phyloP scores from a whole-genome alignment of 805 yeast genomes.

The Candida yuanshanica region DNA sequence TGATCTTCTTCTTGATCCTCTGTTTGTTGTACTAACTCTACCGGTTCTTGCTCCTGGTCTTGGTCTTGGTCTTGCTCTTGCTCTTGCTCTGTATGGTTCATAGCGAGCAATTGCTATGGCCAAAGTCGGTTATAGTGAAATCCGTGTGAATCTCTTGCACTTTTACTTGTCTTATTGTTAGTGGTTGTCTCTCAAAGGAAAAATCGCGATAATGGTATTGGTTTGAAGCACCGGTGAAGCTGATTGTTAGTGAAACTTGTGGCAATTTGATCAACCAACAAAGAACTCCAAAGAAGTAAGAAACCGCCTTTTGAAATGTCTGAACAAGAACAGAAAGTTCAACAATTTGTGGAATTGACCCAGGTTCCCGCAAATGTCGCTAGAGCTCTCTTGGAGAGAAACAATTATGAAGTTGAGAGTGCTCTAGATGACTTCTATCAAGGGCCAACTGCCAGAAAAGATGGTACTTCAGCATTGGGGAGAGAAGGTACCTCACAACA shows the following conservation, averaged over 20 bases:
- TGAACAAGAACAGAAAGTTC: slow-evolving; percentile 7
- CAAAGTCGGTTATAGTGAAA: neutral
- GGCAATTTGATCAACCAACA: neutral
- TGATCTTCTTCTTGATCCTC: no score
- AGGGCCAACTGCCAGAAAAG: slow-evolving; percentile 14
- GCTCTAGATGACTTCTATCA: slow-evolving; percentile 30
- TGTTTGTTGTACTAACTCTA: no score
- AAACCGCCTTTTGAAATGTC: slow-evolving; percentile 1
- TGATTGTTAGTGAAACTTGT: no score
- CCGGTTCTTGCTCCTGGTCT: no score
- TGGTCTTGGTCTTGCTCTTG: no score
- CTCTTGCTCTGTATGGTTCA: neutral
- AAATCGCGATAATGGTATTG: neutral
- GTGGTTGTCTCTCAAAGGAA: neutral
- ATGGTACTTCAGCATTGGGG: slow-evolving; percentile 3
- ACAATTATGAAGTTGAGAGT: slow-evolving; percentile 25
- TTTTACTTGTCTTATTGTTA: neutral
- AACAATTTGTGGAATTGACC: slow-evolving; percentile 17
- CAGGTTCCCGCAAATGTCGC: slow-evolving; percentile 20
- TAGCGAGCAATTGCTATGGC: neutral
- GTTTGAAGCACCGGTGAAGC: neutral
- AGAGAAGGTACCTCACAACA: slow-evolving; percentile 3
- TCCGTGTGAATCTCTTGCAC: no score
- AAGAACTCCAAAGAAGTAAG: neutral
- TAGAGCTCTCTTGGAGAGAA: slow-evolving; percentile 15